These are phyloP conservation scores for Edhazardia aedis DNA, from an alignment of 371 early-diverging fungal species.

Conservation along the genomic window DNA sequence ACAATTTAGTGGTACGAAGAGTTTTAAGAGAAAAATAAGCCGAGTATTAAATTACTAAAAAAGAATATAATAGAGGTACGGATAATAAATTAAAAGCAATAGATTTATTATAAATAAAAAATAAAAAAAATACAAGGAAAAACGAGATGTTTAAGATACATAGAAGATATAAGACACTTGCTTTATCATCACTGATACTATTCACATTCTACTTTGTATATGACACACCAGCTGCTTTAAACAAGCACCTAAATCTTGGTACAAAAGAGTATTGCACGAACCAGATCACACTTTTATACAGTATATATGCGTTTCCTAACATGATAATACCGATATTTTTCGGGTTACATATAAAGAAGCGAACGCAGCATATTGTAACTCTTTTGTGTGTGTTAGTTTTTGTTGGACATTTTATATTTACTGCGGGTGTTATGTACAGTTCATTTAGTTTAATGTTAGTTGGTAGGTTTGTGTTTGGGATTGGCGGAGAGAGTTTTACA, in stretches of 20 bases:
- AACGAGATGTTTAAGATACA: too few species aligned
- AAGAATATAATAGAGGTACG: too few species aligned
- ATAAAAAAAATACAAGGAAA: too few species aligned
- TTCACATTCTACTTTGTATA: constrained; percentile 51
- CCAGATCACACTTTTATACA: constrained; percentile 52
- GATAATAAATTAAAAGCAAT: too few species aligned
- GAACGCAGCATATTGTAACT: constrained; percentile 43
- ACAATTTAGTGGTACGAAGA: too few species aligned
- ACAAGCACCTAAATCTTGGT: constrained; percentile 48
- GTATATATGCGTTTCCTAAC: constrained; percentile 54
- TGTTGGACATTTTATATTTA: constrained; percentile 50
- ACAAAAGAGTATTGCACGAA: constrained; percentile 26
- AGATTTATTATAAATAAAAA: too few species aligned
- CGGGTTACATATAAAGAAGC: constrained; percentile 47
- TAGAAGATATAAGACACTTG: constrained; percentile 45
- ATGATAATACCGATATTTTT: constrained; percentile 53
- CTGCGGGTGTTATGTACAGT: constrained; percentile 47
- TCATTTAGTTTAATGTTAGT: constrained; percentile 48
- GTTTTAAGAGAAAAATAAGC: too few species aligned
- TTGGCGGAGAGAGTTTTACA: constrained; percentile 54
- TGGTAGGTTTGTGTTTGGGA: constrained; percentile 52
- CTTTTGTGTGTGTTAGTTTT: constrained; percentile 49
- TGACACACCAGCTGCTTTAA: constrained; percentile 53
- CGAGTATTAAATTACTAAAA: too few species aligned
- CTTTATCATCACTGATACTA: constrained; percentile 45